Evolutionary conservation across 208 protist species (phyloP), one percentile per base, ranked within the genome.

Genomic region (Crithidia expoeki): DNA sequence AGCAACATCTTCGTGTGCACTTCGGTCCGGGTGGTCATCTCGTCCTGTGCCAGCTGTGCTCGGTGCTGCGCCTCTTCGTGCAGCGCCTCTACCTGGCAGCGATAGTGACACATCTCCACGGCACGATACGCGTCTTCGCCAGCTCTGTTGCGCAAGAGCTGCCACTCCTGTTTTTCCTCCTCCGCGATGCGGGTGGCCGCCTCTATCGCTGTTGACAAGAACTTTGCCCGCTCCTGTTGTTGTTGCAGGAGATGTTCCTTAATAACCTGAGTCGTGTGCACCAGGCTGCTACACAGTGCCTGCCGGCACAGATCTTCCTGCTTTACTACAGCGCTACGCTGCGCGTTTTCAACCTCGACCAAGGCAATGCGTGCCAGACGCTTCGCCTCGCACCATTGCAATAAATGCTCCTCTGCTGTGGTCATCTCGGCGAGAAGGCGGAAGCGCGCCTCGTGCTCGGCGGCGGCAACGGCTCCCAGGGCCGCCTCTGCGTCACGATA

Each of bases 381-480:
- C 66, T 76, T 78, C 14, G 63, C 40, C 46, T 69, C 77, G 30
- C 69, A 67, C 76, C 68, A 78, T 12, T 69, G 89, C 42, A 68
- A 64, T 34, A 90, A 74, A 12, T 56, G 28, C 57, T 83, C 74
- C 50, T 89, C 85, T 4, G 85, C 46, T 32, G 79, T 72, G 5
- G 80, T 76, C 76, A 84, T 90, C 0, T 33, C n/a, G 9, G 81
- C 79, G 17, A 84, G 44, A 4, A 91, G 59, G 38, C 40, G 36
- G 83, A 86, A 83, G 32, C 83, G 81, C 17, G 76, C 74, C 6
- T 87, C 62, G 49, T 81, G 85, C 61, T 94, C 88, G 42, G 66
- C 71, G 11, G 67, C 69, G 4, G 50, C 51, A n/a, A 89, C 68
- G 19, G 46, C 56, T 16, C 42, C 63, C 25, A 77, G 64, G 23